A percentile compares a stretch with the other conserved stretches of the same genome.
Evolutionary conservation across 805 yeast species (phyloP).

Genomic region (Middelhovenomyces tepae): DNA sequence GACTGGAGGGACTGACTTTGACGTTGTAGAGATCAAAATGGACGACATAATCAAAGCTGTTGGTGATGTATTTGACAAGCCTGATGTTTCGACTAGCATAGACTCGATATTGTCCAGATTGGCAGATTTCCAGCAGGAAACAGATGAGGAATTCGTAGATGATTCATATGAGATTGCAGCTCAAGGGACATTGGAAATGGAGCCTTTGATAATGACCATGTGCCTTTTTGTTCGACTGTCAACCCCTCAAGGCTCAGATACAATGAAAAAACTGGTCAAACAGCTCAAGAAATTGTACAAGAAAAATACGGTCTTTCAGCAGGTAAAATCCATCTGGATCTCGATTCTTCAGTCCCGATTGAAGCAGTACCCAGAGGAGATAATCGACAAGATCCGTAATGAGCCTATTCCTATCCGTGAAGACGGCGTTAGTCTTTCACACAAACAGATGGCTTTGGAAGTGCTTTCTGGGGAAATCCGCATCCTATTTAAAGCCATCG

Average conservation of each 20-base stretch:
- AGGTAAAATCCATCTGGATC: conserved; percentile 10
- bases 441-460: conserved; percentile 19
- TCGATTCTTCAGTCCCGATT: conserved; percentile 13
- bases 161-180: conserved; percentile 18
- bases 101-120: conserved; percentile 6
- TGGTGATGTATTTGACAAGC: conserved; percentile 4
- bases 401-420: background rate
- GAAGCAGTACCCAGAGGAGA: conserved; percentile 14
- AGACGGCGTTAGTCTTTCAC: background rate
- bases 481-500: too few species aligned
- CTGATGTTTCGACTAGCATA: background rate
- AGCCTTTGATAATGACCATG: background rate
- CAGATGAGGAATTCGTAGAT: conserved; percentile 16
- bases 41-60: conserved; percentile 34
- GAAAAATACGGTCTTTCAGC: conserved; percentile 10
- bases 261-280: conserved; percentile 9
- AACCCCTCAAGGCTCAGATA: too few species aligned
- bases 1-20: conserved; percentile 57
- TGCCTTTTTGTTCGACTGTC: conserved; percentile 3
- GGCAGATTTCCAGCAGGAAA: conserved; percentile 14
- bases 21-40: conserved; percentile 68
- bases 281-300: conserved; percentile 10
- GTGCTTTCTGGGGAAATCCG: conserved; percentile 20
- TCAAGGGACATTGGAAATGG: conserved; percentile 10
- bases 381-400: too few species aligned